These are phyloP conservation scores for Pythium angustatum DNA, from an alignment of 352 stramenopile species.

Conservation along the genomic window DNA sequence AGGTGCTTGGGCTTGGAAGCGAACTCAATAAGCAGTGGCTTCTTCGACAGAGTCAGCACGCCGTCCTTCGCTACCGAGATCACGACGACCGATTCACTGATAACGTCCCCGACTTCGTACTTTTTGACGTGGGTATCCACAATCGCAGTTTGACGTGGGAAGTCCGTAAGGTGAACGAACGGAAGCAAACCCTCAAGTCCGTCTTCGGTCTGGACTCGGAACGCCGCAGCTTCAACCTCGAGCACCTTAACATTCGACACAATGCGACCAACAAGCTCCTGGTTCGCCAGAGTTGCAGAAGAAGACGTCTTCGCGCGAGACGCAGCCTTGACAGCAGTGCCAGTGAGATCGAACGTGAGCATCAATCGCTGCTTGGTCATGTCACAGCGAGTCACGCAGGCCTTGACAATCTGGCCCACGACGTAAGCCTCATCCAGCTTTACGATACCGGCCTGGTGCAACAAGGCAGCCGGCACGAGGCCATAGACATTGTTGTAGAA, in stretches of 20 bases:
- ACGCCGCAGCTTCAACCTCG: slow-evolving; percentile 59
- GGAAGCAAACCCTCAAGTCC: slow-evolving; percentile 73
- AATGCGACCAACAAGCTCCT: slow-evolving; percentile 51
- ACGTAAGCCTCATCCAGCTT: slow-evolving; percentile 87
- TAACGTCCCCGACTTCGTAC: slow-evolving; percentile 51
- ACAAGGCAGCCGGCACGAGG: slow-evolving; percentile 82
- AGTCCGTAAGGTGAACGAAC: slow-evolving; percentile 86
- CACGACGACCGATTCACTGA: slow-evolving; percentile 62
- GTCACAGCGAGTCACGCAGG: slow-evolving; percentile 75
- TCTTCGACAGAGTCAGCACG: slow-evolving; percentile 76
- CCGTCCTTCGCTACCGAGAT: slow-evolving; percentile 70
- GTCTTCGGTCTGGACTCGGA: slow-evolving; percentile 77
- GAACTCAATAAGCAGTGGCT: slow-evolving; percentile 73
- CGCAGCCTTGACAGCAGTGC: slow-evolving; percentile 34
- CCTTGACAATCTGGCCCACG: slow-evolving; percentile 86
- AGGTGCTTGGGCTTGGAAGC: slow-evolving; percentile 37
- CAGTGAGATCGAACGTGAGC: slow-evolving; percentile 76
- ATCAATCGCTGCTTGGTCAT: slow-evolving; percentile 79
- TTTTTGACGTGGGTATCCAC: slow-evolving; percentile 70
- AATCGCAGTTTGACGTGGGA: slow-evolving; percentile 72
- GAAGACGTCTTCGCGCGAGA: background rate
- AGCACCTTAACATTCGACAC: slow-evolving; percentile 70
- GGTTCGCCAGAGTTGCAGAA: slow-evolving; percentile 14
- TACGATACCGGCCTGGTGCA: slow-evolving; percentile 81
- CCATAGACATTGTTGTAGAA: slow-evolving; percentile 97